phyloP scores from a whole-genome alignment of 768 basidiomycete genomes.

The Kwoniella bestiolae region DNA sequence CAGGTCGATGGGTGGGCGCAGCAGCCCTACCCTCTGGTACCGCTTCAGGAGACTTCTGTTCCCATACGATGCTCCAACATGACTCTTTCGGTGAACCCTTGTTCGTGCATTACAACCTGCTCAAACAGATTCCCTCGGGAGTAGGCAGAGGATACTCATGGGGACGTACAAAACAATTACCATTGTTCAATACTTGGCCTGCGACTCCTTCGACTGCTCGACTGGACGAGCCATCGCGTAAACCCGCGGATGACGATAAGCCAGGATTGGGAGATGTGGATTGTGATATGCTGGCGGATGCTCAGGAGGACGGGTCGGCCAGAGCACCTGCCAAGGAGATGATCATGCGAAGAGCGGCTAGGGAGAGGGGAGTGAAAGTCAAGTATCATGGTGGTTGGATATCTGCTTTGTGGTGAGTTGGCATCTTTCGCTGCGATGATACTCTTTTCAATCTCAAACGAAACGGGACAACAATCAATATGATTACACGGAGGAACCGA shows the following conservation, averaged over 20 bases:
- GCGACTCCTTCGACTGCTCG: conserved; percentile 38
- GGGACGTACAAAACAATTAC: conserved; percentile 52
- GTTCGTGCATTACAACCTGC: conserved; percentile 59
- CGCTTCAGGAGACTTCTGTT: conserved; percentile 38
- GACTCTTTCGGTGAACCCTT: conserved; percentile 51
- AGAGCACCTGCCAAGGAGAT: conserved; percentile 45
- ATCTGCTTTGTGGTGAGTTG: conserved; percentile 50
- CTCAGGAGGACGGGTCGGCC: conserved; percentile 45
- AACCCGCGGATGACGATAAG: conserved; percentile 34
- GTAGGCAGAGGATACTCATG: conserved; percentile 50
- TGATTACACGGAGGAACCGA: too few species aligned
- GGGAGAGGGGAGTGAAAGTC: conserved; percentile 49
- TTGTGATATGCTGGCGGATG: conserved; percentile 55
- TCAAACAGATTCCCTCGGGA: conserved; percentile 58
- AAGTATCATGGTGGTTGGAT: conserved; percentile 52
- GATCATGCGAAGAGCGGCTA: conserved; percentile 46
- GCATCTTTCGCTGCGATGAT: not conserved
- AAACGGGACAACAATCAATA: not conserved
- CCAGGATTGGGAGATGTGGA: conserved; percentile 51
- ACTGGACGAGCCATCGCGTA: conserved; percentile 30
- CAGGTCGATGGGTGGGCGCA: conserved; percentile 59
- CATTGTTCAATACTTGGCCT: conserved; percentile 47
- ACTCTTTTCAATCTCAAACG: not conserved
- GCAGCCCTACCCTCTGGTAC: conserved; percentile 56
- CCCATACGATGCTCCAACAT: conserved; percentile 56